phyloP scores from a whole-genome alignment of 305 asterid genomes.

The Rubia balearica region DNA sequence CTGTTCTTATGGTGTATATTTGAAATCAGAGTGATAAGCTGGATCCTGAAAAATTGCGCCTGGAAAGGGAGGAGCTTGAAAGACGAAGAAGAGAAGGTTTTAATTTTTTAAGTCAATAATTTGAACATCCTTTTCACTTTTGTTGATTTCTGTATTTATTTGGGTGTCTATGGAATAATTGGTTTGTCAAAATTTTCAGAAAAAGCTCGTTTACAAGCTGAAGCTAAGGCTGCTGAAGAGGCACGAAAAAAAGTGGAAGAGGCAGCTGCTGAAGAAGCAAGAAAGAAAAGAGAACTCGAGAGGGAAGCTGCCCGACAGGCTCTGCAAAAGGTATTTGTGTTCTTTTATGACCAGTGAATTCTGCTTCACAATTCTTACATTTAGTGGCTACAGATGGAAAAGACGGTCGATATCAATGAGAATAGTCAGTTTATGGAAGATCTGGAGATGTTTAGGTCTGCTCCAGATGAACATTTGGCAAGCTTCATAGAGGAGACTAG shows the following conservation, averaged over 20 bases:
- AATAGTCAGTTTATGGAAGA: slow-evolving; percentile 60
- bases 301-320: slow-evolving; percentile 90
- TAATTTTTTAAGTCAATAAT: slow-evolving; percentile 7
- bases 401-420: slow-evolving; percentile 71
- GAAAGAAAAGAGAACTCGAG: slow-evolving; percentile 55
- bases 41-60: slow-evolving; percentile 56
- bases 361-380: slow-evolving; percentile 5
- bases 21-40: slow-evolving; percentile 46
- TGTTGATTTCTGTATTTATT: background rate
- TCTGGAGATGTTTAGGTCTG: slow-evolving; percentile 60
- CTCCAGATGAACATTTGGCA: slow-evolving; percentile 42
- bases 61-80: slow-evolving; percentile 66
- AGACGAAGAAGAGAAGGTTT: slow-evolving; percentile 66
- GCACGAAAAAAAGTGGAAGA: slow-evolving; percentile 58
- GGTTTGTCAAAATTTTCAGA: slow-evolving; percentile 29
- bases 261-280: slow-evolving; percentile 62
- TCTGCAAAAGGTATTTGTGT: slow-evolving; percentile 48
- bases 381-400: slow-evolving; percentile 55
- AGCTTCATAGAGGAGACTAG: slow-evolving; percentile 49
- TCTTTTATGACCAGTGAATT: background rate
- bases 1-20: background rate
- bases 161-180: background rate
- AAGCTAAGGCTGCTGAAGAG: slow-evolving; percentile 74
- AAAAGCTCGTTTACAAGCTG: slow-evolving; percentile 72
- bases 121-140: slow-evolving; percentile 3